Conservation (phyloP, 163 green algal species). For the Chlorella variabilis region DNA sequence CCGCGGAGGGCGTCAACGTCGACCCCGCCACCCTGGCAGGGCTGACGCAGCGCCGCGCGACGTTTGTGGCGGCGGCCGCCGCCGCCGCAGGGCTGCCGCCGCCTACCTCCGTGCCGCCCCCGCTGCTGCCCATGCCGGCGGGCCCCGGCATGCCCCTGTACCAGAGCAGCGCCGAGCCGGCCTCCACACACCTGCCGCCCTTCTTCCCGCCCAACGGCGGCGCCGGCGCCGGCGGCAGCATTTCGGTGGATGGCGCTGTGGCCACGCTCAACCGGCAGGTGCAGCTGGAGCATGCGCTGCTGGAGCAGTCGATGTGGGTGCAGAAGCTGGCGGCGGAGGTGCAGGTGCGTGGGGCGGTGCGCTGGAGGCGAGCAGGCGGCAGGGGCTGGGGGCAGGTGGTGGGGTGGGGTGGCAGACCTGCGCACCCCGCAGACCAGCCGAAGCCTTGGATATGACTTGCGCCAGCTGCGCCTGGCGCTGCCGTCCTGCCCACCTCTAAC, state of each 20-base stretch:
- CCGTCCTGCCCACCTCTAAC: not conserved
- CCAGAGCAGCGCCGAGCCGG: not conserved
- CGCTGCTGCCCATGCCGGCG: too few species aligned
- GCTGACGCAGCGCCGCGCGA: not conserved
- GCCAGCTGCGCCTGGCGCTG: not conserved
- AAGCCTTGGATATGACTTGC: too few species aligned
- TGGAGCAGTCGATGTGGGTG: conserved; percentile 35
- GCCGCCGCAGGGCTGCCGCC: not conserved
- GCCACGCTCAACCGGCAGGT: conserved; percentile 5
- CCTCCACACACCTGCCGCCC: not conserved
- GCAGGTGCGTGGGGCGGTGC: conserved; percentile 15
- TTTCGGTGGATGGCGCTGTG: not conserved
- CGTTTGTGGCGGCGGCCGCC: not conserved
- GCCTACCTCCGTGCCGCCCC: too few species aligned
- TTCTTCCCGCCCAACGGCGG: not conserved
- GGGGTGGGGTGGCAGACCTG: too few species aligned
- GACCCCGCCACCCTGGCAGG: not conserved
- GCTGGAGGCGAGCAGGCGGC: too few species aligned
- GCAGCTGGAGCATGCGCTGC: conserved; percentile 32
- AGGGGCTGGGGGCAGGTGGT: too few species aligned
- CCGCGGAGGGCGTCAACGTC: not conserved
- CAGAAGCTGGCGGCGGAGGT: conserved; percentile 31
- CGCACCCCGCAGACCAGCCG: too few species aligned
- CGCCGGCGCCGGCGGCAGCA: not conserved
- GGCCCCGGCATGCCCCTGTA: too few species aligned